Percentiles rank a stretch among this genome's conserved stretches.
These are phyloP conservation scores for Phytopythium boreale DNA, from an alignment of 352 stramenopile genomes.

Conservation along the genomic window DNA sequence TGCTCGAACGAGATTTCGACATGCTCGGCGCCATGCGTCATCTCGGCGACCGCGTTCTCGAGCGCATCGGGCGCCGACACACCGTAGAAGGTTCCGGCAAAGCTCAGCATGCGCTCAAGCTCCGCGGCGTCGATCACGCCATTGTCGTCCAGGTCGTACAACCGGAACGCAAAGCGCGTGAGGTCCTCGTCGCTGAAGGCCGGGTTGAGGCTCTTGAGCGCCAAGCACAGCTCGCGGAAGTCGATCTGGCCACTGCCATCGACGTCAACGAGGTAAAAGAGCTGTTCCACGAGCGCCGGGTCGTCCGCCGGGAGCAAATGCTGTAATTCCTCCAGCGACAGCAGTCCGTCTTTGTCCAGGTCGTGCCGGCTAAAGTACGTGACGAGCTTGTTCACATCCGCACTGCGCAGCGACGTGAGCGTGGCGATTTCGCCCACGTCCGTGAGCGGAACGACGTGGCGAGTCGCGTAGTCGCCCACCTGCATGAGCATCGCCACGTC, in stretches of 20 bases:
- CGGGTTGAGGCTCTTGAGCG: conserved; percentile 47
- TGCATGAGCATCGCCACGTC: conserved; percentile 63
- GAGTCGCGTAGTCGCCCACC: conserved; percentile 47
- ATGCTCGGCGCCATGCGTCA: conserved; percentile 12
- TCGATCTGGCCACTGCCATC: conserved; percentile 66
- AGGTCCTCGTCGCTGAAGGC: conserved; percentile 33
- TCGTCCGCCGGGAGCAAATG: conserved; percentile 47
- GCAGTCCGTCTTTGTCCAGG: conserved; percentile 51
- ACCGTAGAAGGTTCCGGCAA: conserved; percentile 54
- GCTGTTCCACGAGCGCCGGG: conserved; percentile 40
- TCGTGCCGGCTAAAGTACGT: conserved; percentile 56
- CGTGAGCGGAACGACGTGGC: conserved; percentile 59
- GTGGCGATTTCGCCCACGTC: conserved; percentile 50
- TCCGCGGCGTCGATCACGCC: conserved; percentile 46
- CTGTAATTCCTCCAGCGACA: conserved; percentile 66
- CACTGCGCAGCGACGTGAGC: conserved; percentile 39
- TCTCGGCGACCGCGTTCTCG: conserved; percentile 20
- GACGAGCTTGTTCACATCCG: conserved; percentile 48
- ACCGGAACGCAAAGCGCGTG: conserved; percentile 50
- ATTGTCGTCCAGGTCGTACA: conserved; percentile 67
- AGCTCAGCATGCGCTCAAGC: conserved; percentile 45
- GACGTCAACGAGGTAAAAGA: conserved; percentile 58
- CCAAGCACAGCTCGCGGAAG: conserved; percentile 70
- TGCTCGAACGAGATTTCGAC: conserved; percentile 31
- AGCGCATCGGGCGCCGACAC: conserved; percentile 14